phyloP scores from a whole-genome alignment of 225 moss, liverwort and hornwort species.

The Antitrichia curtipendula region DNA sequence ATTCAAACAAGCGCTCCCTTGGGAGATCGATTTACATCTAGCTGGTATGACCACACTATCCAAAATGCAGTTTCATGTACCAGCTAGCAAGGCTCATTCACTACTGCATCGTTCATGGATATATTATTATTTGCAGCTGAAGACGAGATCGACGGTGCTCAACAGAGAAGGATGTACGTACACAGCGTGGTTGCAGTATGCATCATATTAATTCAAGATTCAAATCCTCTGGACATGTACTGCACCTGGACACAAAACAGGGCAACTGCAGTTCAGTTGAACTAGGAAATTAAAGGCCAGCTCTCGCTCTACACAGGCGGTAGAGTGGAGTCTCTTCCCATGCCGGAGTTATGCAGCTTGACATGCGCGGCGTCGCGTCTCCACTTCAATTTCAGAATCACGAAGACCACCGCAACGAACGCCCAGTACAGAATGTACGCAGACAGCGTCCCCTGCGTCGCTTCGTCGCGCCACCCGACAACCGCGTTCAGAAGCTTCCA shows the following conservation, averaged over 20 bases:
- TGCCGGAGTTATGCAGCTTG: background rate
- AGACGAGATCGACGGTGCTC: background rate
- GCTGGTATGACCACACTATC: background rate
- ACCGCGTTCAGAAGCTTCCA: conserved; percentile 13
- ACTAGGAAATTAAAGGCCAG: background rate
- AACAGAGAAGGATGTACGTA: background rate
- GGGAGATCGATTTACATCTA: background rate
- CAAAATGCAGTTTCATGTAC: background rate
- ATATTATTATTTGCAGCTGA: background rate
- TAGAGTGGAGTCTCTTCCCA: background rate
- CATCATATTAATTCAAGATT: background rate
- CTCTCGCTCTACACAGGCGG: background rate
- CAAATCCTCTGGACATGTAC: background rate
- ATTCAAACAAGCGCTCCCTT: background rate
- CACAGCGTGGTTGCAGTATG: background rate
- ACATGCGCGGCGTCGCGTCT: background rate
- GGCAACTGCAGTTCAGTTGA: background rate
- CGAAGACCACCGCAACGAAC: background rate
- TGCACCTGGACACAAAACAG: background rate
- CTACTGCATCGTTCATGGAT: background rate
- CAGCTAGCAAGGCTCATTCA: background rate
- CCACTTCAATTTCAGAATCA: background rate
- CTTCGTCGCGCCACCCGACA: conserved; percentile 7
- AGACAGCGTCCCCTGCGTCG: background rate
- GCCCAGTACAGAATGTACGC: conserved; percentile 15